Conservation (phyloP, 352 stramenopile species). For the Plasmopara halstedii region DNA sequence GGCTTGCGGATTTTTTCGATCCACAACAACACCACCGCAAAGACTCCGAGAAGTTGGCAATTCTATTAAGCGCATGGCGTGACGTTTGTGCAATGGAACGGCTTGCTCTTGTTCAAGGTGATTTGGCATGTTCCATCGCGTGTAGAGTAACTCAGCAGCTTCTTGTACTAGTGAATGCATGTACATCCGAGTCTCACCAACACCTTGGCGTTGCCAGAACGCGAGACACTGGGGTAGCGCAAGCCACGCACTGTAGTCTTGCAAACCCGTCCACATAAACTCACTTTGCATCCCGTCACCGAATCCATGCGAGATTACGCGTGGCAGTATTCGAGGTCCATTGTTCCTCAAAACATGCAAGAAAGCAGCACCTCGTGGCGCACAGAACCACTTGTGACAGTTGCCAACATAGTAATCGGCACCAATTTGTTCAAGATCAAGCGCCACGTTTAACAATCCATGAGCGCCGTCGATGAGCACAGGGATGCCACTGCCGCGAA, state of each 20-base stretch:
- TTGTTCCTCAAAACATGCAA: slow-evolving; percentile 54
- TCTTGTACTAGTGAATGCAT: slow-evolving; percentile 56
- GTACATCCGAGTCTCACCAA: slow-evolving; percentile 39
- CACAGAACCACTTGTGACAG: slow-evolving; percentile 94
- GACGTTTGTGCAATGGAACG: slow-evolving; percentile 50
- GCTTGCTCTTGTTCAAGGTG: slow-evolving; percentile 23
- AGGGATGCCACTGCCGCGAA: slow-evolving; percentile 21
- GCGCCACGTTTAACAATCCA: slow-evolving; percentile 70
- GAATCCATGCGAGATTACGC: slow-evolving; percentile 88
- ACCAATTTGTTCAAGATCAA: slow-evolving; percentile 55
- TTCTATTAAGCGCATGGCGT: slow-evolving; percentile 70
- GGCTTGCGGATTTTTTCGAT: slow-evolving; percentile 21
- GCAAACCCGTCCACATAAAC: slow-evolving; percentile 90
- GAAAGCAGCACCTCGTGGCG: slow-evolving; percentile 81
- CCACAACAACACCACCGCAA: slow-evolving; percentile 28
- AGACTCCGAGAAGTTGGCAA: slow-evolving; percentile 40
- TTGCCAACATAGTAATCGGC: slow-evolving; percentile 93
- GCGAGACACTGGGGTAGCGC: slow-evolving; percentile 76
- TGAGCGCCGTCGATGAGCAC: slow-evolving; percentile 91
- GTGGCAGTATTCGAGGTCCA: slow-evolving; percentile 34
- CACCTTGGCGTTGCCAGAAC: slow-evolving; percentile 67
- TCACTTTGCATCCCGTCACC: slow-evolving; percentile 85
- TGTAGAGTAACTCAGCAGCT: slow-evolving; percentile 53
- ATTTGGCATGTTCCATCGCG: slow-evolving; percentile 41
- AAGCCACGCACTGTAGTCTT: slow-evolving; percentile 88